Conservation (phyloP, 2,329 filamentous ascomycete species). For the Aspergillus amoenus region DNA sequence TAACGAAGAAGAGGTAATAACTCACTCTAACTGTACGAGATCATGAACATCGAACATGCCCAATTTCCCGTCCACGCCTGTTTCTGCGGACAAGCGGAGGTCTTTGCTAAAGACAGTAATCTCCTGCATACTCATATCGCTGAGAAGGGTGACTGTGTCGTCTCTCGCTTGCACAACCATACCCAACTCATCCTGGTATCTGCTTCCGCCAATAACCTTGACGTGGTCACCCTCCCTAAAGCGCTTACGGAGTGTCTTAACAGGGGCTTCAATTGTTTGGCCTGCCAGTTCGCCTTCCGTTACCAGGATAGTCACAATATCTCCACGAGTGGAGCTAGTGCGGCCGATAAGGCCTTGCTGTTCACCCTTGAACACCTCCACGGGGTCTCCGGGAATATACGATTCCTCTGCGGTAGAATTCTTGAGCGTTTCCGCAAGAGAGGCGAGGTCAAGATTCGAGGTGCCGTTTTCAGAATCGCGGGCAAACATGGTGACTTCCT, state of each 20-base stretch:
- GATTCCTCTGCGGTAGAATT: conserved; percentile 76
- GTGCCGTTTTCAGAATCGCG: conserved; percentile 86
- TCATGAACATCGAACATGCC: conserved; percentile 91
- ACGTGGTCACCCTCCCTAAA: conserved; percentile 95
- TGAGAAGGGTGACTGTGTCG: conserved; percentile 88
- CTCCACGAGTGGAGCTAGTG: conserved; percentile 79
- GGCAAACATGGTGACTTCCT: conserved; percentile 94
- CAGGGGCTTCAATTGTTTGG: conserved; percentile 86
- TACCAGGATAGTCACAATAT: conserved; percentile 87
- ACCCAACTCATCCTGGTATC: conserved; percentile 91
- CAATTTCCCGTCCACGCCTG: conserved; percentile 76
- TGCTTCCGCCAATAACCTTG: conserved; percentile 95
- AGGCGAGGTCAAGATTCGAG: conserved; percentile 88
- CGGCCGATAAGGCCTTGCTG: conserved; percentile 88
- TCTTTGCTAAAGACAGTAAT: conserved; percentile 99
- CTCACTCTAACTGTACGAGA: conserved; percentile 84
- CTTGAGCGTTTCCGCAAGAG: conserved; percentile 85
- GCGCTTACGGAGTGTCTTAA: conserved; percentile 86
- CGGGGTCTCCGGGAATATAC: conserved; percentile 90
- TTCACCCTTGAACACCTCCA: conserved; percentile 94
- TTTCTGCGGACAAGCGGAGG: conserved; percentile 86
- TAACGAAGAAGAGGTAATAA: conserved; percentile 19
- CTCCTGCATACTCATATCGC: conserved; percentile 87
- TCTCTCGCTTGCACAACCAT: conserved; percentile 94
- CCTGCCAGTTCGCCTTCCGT: conserved; percentile 78